Base-by-base conservation (phyloP, 2,329 filamentous ascomycete species). In the Colletotrichum agaves region DNA sequence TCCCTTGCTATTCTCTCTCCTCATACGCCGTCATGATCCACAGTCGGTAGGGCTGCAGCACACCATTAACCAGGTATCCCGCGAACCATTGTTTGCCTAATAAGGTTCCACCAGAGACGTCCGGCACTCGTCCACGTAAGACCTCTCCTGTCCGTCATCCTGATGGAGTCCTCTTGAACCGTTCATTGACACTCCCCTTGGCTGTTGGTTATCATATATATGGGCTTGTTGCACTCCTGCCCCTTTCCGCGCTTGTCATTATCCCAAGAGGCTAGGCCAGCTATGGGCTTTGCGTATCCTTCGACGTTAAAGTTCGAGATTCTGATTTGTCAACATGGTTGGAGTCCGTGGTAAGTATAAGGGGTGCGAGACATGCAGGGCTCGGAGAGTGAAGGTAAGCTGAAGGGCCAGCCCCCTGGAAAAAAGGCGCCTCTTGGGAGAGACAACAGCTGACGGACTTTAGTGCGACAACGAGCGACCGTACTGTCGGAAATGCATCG, bases 341-440 rank as follows among this genome's bases (percentile, higher is more conserved):
- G 87, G 87, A 60, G 87, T 90, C 65, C 83, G 87, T 41, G 87
- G 87, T 58, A 89, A 89, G 76, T 90, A 86, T 75, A 89, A 89
- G 76, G 87, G 87, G 41, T 90, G 87, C 77, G 87, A 88, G 76
- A 89, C 87, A 27, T 90, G 88, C 74, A 81, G 87, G 55, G 78
- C 81, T 31, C 80, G 87, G 58, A 82, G 88, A 75, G 87, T 89
- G 69, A 88, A 87, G 75, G 87, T 88, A 78, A 70, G 82, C 63
- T 33, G 23, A 19, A 46, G 43, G 39, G 39, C 55, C 46, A 31
- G 31, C 19, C 55, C 46, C 37, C 31, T 27, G 41, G n/a, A n/a
- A 31, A 58, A 15, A 31, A 49, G n/a, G 10, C 23, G 41, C 39
- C 58, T 46, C 58, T 50, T 50, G 31, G 57, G 60, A 63, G 60